Base-by-base conservation (phyloP, 108 stramenopile genomes). In the Nitzschia palea region DNA sequence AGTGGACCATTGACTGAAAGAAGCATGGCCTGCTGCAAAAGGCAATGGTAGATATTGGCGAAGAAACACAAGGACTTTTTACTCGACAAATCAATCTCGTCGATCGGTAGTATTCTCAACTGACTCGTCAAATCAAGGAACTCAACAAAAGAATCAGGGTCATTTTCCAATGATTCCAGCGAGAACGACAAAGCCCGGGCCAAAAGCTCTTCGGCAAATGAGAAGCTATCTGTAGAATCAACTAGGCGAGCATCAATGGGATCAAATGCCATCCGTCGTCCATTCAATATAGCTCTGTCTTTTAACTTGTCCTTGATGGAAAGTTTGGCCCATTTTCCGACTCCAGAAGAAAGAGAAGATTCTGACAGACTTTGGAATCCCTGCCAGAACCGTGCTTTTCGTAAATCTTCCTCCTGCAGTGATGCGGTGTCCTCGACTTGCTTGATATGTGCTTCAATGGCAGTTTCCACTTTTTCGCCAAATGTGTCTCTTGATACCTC, bases 21-120 rank as follows among this genome's bases (percentile, higher is more conserved):
- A 23, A 98, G 85, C 56, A 96, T 76, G 22, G 94, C 88, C 69
- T 98, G 97, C 67, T 91, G 93, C 43, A 97, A 73, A 18, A 98
- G 74, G 47, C 88, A 81, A 67, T 98, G 97, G 63, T 96, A 98
- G 10, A 98, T 45, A 75, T 98, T 98, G 36, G 89, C 85, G 67
- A 95, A 96, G 29, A 96, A 74, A 70, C 92, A 93, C 29, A 93
- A 75, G 2, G 93, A 85, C 31, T 80, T 71, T 17, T 77, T 73
- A 34, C 86, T 83, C 32, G 67, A 62, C n/a, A 82, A 71, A 68
- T 95, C 88, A 5, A 94, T 74, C 14, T 80, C 71, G 26, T 80
- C 74, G 37, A 97, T 62, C 37, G 87, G 74, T 5, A 97, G 31
- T 15, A 58, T 63, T 25, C 87, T 74, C 51, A 97, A 80, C 34